Conservation (phyloP, 257 asterid species). For the Solanum paucissectum region DNA sequence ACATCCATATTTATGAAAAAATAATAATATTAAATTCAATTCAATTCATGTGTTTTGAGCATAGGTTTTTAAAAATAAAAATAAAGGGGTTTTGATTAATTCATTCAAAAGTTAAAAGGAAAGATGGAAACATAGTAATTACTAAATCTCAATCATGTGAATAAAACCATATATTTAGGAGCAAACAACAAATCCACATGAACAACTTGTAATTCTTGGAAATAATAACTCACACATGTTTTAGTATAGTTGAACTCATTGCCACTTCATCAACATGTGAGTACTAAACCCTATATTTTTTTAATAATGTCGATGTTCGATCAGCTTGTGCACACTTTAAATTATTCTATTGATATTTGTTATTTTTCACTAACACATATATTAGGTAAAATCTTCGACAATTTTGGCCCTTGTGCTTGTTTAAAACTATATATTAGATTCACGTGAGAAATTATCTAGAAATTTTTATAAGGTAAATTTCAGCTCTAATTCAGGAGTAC, state of each 20-base stretch:
- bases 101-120: background rate
- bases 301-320: background rate
- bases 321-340: background rate
- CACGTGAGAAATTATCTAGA: background rate
- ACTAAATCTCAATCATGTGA: background rate
- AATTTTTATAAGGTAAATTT: too few relatives aligned
- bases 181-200: background rate
- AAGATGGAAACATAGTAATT: background rate
- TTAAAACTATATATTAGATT: background rate
- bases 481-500: background rate
- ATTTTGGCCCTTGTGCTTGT: background rate
- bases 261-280: background rate
- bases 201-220: background rate
- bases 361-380: background rate
- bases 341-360: background rate
- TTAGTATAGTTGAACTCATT: background rate
- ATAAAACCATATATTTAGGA: background rate
- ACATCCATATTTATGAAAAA: background rate
- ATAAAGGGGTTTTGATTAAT: background rate
- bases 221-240: background rate
- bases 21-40: too few relatives aligned
- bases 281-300: background rate
- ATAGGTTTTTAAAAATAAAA: background rate
- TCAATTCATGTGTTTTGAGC: background rate
- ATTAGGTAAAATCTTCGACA: background rate